Conservation (phyloP, 192 early-diverging fungal genomes). For the Neocallimastix lanati region DNA sequence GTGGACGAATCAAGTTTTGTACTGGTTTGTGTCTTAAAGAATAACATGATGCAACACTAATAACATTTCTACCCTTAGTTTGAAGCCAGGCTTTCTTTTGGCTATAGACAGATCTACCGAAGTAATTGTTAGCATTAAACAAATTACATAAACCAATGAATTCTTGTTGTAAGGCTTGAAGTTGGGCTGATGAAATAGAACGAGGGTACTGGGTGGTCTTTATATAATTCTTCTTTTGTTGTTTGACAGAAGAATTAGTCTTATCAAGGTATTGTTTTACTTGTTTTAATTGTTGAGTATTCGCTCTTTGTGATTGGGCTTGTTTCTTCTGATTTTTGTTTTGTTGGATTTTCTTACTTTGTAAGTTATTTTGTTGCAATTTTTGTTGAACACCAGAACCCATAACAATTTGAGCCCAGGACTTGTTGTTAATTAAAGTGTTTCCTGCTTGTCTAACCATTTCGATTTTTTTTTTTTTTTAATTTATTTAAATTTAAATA, state of each 20-base stretch:
- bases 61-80: neutral
- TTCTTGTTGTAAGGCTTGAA: neutral
- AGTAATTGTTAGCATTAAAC: neutral
- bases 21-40: neutral
- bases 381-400: neutral
- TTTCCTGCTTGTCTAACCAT: neutral
- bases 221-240: neutral
- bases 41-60: neutral
- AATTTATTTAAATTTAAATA: too few species aligned
- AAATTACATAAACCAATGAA: neutral
- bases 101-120: neutral
- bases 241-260: neutral
- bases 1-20: neutral
- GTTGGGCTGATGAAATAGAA: neutral
- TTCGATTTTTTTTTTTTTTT: neutral
- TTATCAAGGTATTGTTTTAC: neutral
- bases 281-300: neutral
- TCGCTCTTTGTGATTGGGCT: neutral
- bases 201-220: neutral
- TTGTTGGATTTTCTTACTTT: neutral
- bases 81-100: neutral
- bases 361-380: neutral
- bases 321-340: neutral
- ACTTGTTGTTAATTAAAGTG: neutral
- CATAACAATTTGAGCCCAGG: neutral